These are phyloP conservation scores for Phytophthora pistaciae DNA, from an alignment of 352 stramenopile genomes.

Conservation along the genomic window DNA sequence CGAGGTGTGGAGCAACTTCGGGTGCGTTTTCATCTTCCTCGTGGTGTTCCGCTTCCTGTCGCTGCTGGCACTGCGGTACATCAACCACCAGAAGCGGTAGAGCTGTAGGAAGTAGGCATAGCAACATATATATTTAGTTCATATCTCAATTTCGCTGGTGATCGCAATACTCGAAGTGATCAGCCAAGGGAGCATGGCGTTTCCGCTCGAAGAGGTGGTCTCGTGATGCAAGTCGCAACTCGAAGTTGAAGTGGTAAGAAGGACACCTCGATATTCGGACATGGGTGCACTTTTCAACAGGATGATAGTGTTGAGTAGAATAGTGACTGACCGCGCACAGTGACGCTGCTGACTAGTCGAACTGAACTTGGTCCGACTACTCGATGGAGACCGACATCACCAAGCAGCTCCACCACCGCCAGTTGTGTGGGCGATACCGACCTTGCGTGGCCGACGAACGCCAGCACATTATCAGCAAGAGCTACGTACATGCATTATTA, in stretches of 20 bases:
- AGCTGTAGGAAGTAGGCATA: neutral
- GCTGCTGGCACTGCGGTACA: conserved; percentile 47
- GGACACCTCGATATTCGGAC: neutral
- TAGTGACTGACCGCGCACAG: neutral
- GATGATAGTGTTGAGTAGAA: neutral
- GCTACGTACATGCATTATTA: too few species aligned
- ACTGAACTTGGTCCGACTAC: conserved; percentile 1
- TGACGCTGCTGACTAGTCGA: neutral
- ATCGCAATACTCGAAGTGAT: neutral
- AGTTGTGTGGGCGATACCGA: too few species aligned
- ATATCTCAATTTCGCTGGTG: neutral
- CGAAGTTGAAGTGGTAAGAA: neutral
- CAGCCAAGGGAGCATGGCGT: too few species aligned
- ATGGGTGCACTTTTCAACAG: neutral
- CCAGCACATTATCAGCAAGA: too few species aligned
- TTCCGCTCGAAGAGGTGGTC: too few species aligned
- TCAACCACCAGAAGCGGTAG: conserved; percentile 53
- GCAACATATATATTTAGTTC: neutral
- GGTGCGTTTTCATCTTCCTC: conserved; percentile 43
- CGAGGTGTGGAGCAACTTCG: conserved; percentile 41
- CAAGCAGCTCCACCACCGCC: too few species aligned
- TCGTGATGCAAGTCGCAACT: neutral
- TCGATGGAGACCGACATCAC: neutral
- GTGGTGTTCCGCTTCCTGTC: conserved; percentile 42
- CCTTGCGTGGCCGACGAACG: too few species aligned